phyloP scores from a whole-genome alignment of 352 stramenopile genomes.

The Phytopythium vexans region DNA sequence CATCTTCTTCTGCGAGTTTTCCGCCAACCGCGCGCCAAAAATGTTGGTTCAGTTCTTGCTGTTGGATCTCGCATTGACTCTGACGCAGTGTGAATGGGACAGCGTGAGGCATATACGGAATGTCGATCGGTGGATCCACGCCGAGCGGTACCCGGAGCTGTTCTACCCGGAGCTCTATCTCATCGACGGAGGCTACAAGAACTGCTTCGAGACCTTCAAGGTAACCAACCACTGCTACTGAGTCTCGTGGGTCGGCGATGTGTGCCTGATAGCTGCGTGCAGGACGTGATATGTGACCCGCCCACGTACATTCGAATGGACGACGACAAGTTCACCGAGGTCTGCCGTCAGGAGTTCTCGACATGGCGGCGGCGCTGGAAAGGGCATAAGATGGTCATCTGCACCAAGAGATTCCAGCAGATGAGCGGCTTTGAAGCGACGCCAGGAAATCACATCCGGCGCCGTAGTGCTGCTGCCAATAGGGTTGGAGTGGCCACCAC shows the following conservation, averaged over 20 bases:
- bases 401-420: constrained; percentile 33
- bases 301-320: constrained; percentile 47
- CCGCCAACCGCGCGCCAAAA: constrained; percentile 58
- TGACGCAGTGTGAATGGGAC: neutral
- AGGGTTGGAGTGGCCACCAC: neutral
- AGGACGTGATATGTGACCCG: constrained; percentile 33
- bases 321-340: constrained; percentile 36
- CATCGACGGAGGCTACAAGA: constrained; percentile 69
- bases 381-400: constrained; percentile 35
- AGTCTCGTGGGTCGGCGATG: neutral
- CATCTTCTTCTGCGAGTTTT: constrained; percentile 75
- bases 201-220: constrained; percentile 52
- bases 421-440: constrained; percentile 2
- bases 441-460: neutral
- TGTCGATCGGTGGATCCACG: constrained; percentile 56
- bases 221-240: constrained; percentile 6
- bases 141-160: constrained; percentile 50
- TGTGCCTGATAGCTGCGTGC: neutral
- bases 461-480: neutral
- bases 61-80: neutral
- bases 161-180: constrained; percentile 72
- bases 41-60: constrained; percentile 26
- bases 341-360: constrained; percentile 48
- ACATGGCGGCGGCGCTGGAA: constrained; percentile 46
- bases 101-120: constrained; percentile 59